phyloP scores from a whole-genome alignment of 2,329 filamentous ascomycete species.

The Grosmannia penicillata region DNA sequence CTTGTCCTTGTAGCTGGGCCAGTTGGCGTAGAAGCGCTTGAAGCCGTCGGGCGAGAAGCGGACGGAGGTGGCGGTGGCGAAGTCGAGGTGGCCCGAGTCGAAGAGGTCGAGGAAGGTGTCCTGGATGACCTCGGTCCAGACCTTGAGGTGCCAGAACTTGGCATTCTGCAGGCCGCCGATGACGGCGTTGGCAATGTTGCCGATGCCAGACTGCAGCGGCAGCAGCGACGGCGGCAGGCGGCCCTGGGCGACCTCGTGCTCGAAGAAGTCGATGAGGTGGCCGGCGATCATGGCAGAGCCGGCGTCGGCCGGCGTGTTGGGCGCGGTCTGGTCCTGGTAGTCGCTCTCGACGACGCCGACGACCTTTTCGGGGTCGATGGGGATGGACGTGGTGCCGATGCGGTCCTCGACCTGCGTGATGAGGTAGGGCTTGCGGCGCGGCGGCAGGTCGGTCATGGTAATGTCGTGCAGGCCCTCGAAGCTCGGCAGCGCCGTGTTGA shows the following conservation, averaged over 20 bases:
- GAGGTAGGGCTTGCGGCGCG: constrained; percentile 68
- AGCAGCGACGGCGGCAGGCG: constrained; percentile 59
- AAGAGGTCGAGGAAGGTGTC: constrained; percentile 89
- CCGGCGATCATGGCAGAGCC: constrained; percentile 56
- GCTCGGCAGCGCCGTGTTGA: constrained; percentile 73
- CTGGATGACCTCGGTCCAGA: constrained; percentile 89
- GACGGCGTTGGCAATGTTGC: constrained; percentile 87
- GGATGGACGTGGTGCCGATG: constrained; percentile 70
- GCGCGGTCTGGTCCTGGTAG: constrained; percentile 61
- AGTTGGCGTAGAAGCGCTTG: constrained; percentile 78
- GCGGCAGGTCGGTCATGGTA: constrained; percentile 74
- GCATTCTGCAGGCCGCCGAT: constrained; percentile 68
- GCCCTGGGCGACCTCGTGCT: constrained; percentile 69
- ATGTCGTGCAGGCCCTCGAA: constrained; percentile 88
- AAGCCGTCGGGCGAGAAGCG: constrained; percentile 86
- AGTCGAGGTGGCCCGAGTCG: constrained; percentile 75
- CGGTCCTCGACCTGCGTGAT: constrained; percentile 77
- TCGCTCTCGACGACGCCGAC: constrained; percentile 74
- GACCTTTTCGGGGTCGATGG: constrained; percentile 68
- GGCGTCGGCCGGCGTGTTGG: constrained; percentile 64
- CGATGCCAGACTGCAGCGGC: constrained; percentile 57
- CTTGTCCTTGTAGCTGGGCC: constrained; percentile 66
- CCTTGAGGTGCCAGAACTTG: constrained; percentile 75
- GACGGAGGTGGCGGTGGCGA: constrained; percentile 78
- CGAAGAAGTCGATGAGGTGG: constrained; percentile 69